A percentile compares a stretch with the other conserved stretches of the same genome.
phyloP scores from a whole-genome alignment of 2,329 filamentous ascomycete species.

The Venturia aucupariae region DNA sequence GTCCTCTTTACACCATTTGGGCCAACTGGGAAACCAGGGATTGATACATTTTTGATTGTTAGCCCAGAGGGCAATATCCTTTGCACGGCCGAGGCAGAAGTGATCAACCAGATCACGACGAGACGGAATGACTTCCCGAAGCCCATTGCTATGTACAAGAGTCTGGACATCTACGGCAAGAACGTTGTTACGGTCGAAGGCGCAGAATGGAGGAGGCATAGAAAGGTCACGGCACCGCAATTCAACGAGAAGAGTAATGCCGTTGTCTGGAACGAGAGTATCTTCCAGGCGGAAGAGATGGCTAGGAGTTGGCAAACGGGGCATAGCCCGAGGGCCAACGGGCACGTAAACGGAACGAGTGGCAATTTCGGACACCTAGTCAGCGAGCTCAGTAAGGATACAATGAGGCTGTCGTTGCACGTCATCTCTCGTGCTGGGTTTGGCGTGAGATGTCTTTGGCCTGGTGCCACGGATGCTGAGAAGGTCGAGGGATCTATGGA shows the following conservation, averaged over 20 bases:
- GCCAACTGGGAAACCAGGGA: constrained; percentile 34
- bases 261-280: constrained; percentile 54
- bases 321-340: constrained; percentile 20
- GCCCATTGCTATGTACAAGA: constrained; percentile 48
- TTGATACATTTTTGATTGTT: constrained; percentile 56
- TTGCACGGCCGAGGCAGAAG: constrained; percentile 54
- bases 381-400: constrained; percentile 50
- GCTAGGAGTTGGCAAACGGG: constrained; percentile 43
- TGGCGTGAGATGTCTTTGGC: constrained; percentile 46
- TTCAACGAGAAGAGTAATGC: constrained; percentile 71
- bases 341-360: constrained; percentile 7
- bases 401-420: constrained; percentile 53
- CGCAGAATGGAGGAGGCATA: constrained; percentile 59
- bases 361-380: constrained; percentile 35
- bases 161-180: constrained; percentile 57
- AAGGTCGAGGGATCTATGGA: constrained; percentile 22
- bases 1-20: constrained; percentile 49
- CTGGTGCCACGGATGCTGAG: constrained; percentile 47
- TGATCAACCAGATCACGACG: constrained; percentile 55
- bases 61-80: constrained; percentile 46
- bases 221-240: constrained; percentile 59
- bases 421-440: constrained; percentile 64
- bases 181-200: constrained; percentile 67
- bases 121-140: constrained; percentile 65
- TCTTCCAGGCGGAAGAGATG: constrained; percentile 56